Percentiles rank a stretch among this genome's conserved stretches.
phyloP scores from a whole-genome alignment of 805 yeast genomes.

The Debaryomyces hansenii region DNA sequence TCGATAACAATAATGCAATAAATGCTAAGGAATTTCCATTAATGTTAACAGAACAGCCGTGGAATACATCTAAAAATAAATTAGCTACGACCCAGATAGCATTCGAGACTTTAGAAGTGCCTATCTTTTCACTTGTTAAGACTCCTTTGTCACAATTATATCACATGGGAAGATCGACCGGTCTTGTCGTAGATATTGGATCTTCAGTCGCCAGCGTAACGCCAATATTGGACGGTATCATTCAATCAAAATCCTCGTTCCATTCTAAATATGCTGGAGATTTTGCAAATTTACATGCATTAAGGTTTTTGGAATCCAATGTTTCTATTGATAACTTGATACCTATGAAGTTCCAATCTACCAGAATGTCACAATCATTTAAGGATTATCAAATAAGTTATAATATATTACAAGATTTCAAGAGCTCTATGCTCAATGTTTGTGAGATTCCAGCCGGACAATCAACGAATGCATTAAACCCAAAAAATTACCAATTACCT shows the following conservation, averaged over 20 bases:
- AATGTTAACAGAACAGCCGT: conserved; percentile 60
- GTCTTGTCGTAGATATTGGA: conserved; percentile 81
- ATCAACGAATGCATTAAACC: conserved; percentile 6
- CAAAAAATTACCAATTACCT: conserved; percentile 21
- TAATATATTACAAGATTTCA: conserved; percentile 36
- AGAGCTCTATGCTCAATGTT: conserved; percentile 28
- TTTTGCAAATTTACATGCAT: conserved; percentile 66
- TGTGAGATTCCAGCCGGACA: conserved; percentile 18
- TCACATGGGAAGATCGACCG: conserved; percentile 75
- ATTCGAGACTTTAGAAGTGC: conserved; percentile 72
- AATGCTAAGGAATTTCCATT: conserved; percentile 66
- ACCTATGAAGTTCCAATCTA: conserved; percentile 15
- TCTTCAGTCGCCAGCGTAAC: conserved; percentile 68
- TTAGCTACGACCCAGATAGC: conserved; percentile 65
- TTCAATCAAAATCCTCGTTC: conserved; percentile 62
- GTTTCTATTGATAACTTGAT: conserved; percentile 13
- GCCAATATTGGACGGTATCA: conserved; percentile 74
- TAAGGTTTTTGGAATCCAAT: conserved; percentile 43
- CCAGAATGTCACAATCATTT: conserved; percentile 27
- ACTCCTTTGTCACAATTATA: conserved; percentile 77
- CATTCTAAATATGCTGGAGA: conserved; percentile 84
- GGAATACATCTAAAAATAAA: conserved; percentile 65
- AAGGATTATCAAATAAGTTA: conserved; percentile 37
- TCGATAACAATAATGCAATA: conserved; percentile 42
- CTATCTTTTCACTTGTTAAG: conserved; percentile 72